phyloP scores from a whole-genome alignment of 1,139 yeast species.

The Geotrichum siamense region DNA sequence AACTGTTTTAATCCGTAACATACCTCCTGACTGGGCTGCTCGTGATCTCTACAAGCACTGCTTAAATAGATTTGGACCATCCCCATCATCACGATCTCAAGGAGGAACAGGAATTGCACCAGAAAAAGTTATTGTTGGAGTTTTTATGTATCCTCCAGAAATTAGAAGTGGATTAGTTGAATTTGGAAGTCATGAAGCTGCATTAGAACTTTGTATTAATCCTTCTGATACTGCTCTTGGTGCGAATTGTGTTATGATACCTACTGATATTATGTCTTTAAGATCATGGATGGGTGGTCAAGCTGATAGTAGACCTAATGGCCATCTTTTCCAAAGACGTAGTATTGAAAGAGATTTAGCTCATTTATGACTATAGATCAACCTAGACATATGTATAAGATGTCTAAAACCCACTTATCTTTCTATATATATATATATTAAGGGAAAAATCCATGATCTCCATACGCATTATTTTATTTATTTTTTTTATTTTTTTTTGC shows the following conservation, averaged over 20 bases:
- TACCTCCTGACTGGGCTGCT: slow-evolving; percentile 8
- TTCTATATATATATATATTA: no score
- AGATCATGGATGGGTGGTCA: slow-evolving; percentile 6
- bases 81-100: neutral
- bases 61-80: no score
- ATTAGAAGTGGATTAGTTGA: slow-evolving; percentile 5
- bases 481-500: no score
- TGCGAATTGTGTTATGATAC: neutral
- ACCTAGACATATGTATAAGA: no score
- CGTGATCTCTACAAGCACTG: no score
- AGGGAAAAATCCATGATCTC: no score
- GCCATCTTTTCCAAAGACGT: slow-evolving; percentile 1
- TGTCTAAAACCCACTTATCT: no score
- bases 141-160: slow-evolving; percentile 2
- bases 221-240: no score
- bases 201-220: neutral
- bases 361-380: neutral
- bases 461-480: no score
- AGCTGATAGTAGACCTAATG: slow-evolving; percentile 2
- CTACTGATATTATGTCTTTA: slow-evolving; percentile 7
- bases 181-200: slow-evolving; percentile 3
- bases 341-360: neutral
- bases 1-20: slow-evolving; percentile 8
- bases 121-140: neutral
- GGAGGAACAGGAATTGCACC: neutral